Percentiles rank a stretch among this genome's conserved stretches.
phyloP scores from a whole-genome alignment of 306 rosid species.

The Gleditsia sinensis region DNA sequence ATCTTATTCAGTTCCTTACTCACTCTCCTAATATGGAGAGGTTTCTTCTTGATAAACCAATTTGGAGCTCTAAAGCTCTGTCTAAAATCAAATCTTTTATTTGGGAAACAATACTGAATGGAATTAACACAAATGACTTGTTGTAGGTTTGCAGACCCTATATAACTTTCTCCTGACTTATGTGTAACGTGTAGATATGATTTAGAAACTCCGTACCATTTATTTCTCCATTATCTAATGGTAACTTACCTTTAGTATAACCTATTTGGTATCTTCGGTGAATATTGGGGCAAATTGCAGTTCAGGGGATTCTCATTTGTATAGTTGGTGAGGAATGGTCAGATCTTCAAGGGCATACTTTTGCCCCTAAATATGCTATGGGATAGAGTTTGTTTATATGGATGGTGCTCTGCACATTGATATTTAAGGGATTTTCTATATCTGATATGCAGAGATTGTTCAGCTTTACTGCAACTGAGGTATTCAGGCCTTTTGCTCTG shows the following conservation, averaged over 20 bases:
- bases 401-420: background rate
- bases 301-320: background rate
- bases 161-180: too few relatives aligned
- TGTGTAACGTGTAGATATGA: background rate
- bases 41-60: too few relatives aligned
- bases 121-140: background rate
- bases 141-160: too few relatives aligned
- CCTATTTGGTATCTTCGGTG: background rate
- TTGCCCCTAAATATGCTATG: background rate
- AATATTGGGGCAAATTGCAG: background rate
- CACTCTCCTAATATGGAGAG: background rate
- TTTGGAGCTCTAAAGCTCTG: background rate
- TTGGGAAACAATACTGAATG: background rate
- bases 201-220: background rate
- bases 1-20: background rate
- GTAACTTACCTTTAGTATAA: background rate
- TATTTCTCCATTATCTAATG: background rate
- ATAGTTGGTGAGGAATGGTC: background rate
- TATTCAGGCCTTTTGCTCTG: background rate
- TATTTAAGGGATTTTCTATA: background rate
- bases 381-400: background rate
- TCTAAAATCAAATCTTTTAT: background rate
- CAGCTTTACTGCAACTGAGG: background rate
- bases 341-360: background rate
- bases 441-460: background rate